Evolutionary conservation across 306 rosid species (phyloP), one percentile per base, ranked within the genome.

Genomic region (Parietaria judaica): DNA sequence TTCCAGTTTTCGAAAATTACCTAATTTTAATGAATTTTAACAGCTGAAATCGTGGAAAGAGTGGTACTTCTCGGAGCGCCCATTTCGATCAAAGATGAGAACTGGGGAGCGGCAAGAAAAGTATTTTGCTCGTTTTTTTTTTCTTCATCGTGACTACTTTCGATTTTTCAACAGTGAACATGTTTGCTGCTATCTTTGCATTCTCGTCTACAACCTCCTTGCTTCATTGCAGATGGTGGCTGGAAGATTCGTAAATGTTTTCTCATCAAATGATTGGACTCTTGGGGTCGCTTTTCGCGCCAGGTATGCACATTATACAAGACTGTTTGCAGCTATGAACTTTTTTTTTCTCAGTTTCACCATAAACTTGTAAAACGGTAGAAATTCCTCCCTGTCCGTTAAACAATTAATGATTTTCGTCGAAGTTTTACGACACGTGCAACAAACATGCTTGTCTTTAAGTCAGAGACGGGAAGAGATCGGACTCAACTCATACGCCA

Each of bases 271-370:
- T 44, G 84, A 79, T 69, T 79, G 84, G 84, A 79, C 67, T 43
- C 84, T 79, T 51, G 84, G 75, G 67, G n/a, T 79, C 61, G 78
- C 84, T 67, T 79, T 79, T 48, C 84, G 84, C 15, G 84, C 84
- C 3, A 79, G 84, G 84, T 79, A 71, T 39, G 51, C 13, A 37
- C 11, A 31, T 39, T 5, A 60, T 61, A 8, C 1, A 15, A 23
- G 58, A 41, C 65, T 65, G 45, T 16, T 59, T 53, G 9, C 31
- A 8, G 45, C 9, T 41, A 41, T 41, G 45, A 41, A 23, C 31
- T 23, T 23, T 23, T 23, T 23, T 23, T 23, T 23, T 23, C 1
- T 23, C 31, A 23, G 31, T 23, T 23, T 2, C 31, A 23, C 31
- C 31, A 23, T 23, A 0, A 23, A 23, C 31, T 23, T 23, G 1